A percentile compares a stretch with the other conserved stretches of the same genome.
phyloP scores from a whole-genome alignment of 2,329 filamentous ascomycete genomes.

The Beauveria bassiana region DNA sequence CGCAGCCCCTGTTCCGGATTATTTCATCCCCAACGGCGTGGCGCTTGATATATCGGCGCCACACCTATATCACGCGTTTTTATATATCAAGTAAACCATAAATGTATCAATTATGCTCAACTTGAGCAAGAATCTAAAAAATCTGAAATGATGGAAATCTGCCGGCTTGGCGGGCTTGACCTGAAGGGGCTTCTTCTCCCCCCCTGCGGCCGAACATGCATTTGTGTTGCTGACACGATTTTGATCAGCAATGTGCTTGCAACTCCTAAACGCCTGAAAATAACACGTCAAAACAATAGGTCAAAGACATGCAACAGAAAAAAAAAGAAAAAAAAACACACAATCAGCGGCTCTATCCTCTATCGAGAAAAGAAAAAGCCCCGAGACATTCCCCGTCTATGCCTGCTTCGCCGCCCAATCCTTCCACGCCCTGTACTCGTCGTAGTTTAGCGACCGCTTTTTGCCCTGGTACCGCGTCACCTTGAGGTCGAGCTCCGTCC shows the following conservation, averaged over 20 bases:
- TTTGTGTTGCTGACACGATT: too few relatives aligned
- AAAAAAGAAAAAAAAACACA: not conserved
- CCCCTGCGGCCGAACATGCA: too few relatives aligned
- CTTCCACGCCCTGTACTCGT: constrained; percentile 72
- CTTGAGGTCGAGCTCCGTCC: constrained; percentile 71
- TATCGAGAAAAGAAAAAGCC: not conserved
- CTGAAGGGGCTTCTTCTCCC: too few relatives aligned
- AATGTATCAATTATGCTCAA: too few relatives aligned
- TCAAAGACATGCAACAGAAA: not conserved
- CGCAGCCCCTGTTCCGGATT: not conserved
- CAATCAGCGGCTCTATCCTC: not conserved
- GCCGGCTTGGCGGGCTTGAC: too few relatives aligned
- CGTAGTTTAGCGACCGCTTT: constrained; percentile 63
- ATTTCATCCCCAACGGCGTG: not conserved
- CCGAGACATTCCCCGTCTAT: not conserved
- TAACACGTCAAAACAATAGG: too few relatives aligned
- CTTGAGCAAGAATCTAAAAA: not conserved
- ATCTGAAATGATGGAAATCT: too few relatives aligned
- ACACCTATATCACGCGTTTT: not conserved
- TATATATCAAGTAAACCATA: not conserved
- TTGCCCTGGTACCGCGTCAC: constrained; percentile 82
- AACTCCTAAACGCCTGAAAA: too few relatives aligned
- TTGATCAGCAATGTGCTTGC: too few relatives aligned
- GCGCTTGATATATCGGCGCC: not conserved
- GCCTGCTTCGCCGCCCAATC: constrained; percentile 50